Evolutionary conservation across 225 moss, liverwort and hornwort species (phyloP), one percentile per base, ranked within the genome.

Genomic region (Straminergon stramineum): DNA sequence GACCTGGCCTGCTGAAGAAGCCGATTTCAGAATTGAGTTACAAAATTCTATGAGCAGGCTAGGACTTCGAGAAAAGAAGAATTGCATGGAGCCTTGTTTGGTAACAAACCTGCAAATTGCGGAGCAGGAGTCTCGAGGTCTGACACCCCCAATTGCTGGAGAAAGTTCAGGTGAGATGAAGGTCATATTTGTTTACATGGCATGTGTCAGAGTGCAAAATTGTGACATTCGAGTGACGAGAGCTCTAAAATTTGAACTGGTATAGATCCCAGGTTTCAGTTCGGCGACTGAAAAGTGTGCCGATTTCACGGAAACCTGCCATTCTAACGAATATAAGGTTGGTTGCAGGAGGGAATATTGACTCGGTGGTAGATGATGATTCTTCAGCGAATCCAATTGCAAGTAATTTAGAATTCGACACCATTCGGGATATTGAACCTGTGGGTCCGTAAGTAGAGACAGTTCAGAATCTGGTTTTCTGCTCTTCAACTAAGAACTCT

Each of bases 391-490:
- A 87, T 63, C 58, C 56, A 64, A 64, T 48, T 82, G 92, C 88
- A 64, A 79, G 87, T 82, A 88, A 87, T 39, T 51, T 83, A 68
- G 93, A 91, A 85, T n/a, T 88, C 82, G 94, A 95, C 86, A 95
- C 93, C 79, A 91, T 92, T 90, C 94, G 96, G 96, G 92, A 94
- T 86, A 85, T 95, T 75, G 87, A 66, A 79, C 66, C 58, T 90
- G 52, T 81, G 68, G 39, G 86, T 35, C 68, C 84, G 43, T 55
- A 90, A 60, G 62, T 78, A 75, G 90, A 89, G 57, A 15, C 84
- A 64, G 83, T 64, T 37, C 53, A 88, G 63, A 63, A 82, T 82
- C 74, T 62, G 39, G 39, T 88, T 52, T 73, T 52, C 62, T 58
- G 16, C 82, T 52, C 82, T 86, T 60, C 90, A 93, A 63, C 91